Conservation (phyloP, 805 yeast genomes). For the Saturnispora quitensis region DNA sequence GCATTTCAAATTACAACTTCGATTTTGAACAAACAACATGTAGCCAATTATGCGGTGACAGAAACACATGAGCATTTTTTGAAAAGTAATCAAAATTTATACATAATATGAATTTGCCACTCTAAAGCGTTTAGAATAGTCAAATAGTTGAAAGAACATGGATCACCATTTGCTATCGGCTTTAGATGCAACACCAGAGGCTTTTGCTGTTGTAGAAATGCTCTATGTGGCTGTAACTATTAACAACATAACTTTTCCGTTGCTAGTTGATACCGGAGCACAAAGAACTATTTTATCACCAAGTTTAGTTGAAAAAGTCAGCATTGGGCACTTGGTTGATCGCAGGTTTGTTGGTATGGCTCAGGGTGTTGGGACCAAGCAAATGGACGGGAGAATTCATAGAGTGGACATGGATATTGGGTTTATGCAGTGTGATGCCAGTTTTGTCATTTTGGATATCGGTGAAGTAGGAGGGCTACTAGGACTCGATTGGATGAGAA, state of each 20-base stretch:
- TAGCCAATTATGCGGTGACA: too few relatives aligned
- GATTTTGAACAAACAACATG: too few relatives aligned
- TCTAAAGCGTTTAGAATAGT: too few relatives aligned
- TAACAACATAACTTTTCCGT: conserved; percentile 74
- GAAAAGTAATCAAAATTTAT: neutral
- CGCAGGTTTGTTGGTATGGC: conserved; percentile 75
- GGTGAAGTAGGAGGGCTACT: conserved; percentile 58
- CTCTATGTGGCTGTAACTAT: conserved; percentile 69
- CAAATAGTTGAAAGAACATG: neutral
- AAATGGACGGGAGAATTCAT: conserved; percentile 77
- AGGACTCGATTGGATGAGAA: conserved; percentile 86
- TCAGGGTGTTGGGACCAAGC: conserved; percentile 78
- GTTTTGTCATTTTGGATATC: conserved; percentile 65
- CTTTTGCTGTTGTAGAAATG: conserved; percentile 78
- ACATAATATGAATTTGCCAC: neutral
- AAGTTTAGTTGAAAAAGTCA: conserved; percentile 61
- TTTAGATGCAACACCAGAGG: conserved; percentile 81
- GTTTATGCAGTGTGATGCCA: conserved; percentile 50
- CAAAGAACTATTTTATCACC: conserved; percentile 81
- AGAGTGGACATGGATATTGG: conserved; percentile 81
- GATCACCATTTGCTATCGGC: conserved; percentile 77
- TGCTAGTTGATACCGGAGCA: conserved; percentile 96
- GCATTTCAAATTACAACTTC: too few relatives aligned
- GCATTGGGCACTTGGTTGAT: conserved; percentile 67
- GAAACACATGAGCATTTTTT: neutral